Conservation (phyloP, 805 yeast species). For the Hanseniaspora guilliermondii region DNA sequence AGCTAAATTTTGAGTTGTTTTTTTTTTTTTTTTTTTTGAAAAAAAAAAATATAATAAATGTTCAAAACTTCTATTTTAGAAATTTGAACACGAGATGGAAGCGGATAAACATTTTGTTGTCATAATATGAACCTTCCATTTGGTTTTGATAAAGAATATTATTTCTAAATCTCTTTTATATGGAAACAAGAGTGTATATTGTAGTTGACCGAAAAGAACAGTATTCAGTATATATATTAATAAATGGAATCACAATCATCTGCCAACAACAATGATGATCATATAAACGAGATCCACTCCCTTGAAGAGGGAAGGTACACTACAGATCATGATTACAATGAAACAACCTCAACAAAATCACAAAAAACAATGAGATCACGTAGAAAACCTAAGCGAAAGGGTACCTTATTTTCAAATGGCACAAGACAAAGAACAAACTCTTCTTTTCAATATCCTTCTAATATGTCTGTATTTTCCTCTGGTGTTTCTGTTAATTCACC, state of each 20-base stretch:
- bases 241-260: background rate
- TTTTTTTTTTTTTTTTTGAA: too few relatives aligned
- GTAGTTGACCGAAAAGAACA: too few relatives aligned
- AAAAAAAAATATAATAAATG: too few relatives aligned
- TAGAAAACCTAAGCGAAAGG: background rate
- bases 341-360: background rate
- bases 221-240: background rate
- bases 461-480: slow-evolving; percentile 6
- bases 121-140: too few relatives aligned
- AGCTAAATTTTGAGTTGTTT: too few relatives aligned
- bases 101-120: too few relatives aligned
- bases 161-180: too few relatives aligned
- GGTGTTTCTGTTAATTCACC: background rate
- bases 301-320: slow-evolving; percentile 6
- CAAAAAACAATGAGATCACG: background rate
- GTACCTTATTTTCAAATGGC: background rate
- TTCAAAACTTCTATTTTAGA: too few relatives aligned
- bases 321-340: background rate
- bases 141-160: too few relatives aligned
- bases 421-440: slow-evolving; percentile 11
- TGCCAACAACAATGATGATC: background rate
- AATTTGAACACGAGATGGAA: too few relatives aligned
- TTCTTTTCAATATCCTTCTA: slow-evolving; percentile 11
- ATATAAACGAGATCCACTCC: background rate
- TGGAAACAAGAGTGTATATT: too few relatives aligned